Base-by-base conservation (phyloP, 176 grass and related monocot species). In the Chrysopogon serrulatus region DNA sequence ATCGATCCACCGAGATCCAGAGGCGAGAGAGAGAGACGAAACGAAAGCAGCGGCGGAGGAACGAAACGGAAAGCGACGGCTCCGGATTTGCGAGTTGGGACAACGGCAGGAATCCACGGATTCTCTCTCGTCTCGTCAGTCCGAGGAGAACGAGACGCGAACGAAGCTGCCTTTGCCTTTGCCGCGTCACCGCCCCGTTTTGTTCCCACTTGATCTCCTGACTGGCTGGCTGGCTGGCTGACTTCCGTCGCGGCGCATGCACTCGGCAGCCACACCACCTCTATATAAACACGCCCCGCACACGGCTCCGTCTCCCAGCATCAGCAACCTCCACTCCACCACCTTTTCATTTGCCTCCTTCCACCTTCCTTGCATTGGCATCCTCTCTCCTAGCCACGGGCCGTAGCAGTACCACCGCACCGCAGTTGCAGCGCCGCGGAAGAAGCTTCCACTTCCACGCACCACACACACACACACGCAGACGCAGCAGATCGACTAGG, bases 201-300 rank as follows among this genome's bases (percentile, higher is more conserved):
- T 6, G 36, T 6, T 6, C 23, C 73, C 79, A 82, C n/a, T n/a
- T n/a, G n/a, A n/a, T n/a, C n/a, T n/a, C n/a, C n/a, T n/a, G n/a
- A n/a, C n/a, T n/a, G n/a, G n/a, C n/a, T n/a, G n/a, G n/a, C n/a
- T n/a, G n/a, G n/a, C n/a, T n/a, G n/a, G n/a, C n/a, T n/a, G n/a
- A n/a, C n/a, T n/a, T n/a, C n/a, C n/a, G n/a, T n/a, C n/a, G n/a
- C n/a, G n/a, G n/a, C n/a, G n/a, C n/a, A n/a, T n/a, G n/a, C n/a
- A n/a, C n/a, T n/a, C n/a, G n/a, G n/a, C n/a, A n/a, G n/a, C n/a
- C n/a, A n/a, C n/a, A n/a, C n/a, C n/a, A n/a, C n/a, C 21, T 64
- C 87, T 86, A 90, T 81, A 82, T 71, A 90, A 90, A 15, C 78
- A 35, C 28, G 68, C 64, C 17, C 60, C 8, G 40, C 82, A 23